A percentile compares a stretch with the other conserved stretches of the same genome.
Conservation (phyloP, 176 grass and related monocot species). For the Ampelocalamus luodianensis region DNA sequence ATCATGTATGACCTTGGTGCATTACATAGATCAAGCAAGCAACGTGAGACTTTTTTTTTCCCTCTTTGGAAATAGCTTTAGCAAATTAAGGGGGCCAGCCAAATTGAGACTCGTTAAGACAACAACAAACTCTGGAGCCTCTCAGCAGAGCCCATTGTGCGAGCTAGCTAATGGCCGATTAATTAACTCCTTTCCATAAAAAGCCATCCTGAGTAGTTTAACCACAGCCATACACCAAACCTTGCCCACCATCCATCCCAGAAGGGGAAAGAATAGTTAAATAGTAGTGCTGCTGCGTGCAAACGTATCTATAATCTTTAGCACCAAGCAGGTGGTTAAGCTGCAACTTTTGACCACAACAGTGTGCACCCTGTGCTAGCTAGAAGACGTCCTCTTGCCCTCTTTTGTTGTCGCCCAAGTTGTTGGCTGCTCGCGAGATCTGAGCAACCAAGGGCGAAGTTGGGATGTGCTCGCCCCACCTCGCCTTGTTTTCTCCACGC, state of each 20-base stretch:
- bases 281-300: background rate
- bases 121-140: no score
- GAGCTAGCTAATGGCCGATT: slow-evolving; percentile 4
- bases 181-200: slow-evolving; percentile 18
- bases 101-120: background rate
- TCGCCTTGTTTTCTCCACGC: slow-evolving; percentile 54
- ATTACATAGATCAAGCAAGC: background rate
- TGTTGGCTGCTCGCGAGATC: slow-evolving; percentile 1
- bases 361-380: background rate
- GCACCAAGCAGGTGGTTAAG: background rate
- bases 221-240: background rate
- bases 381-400: background rate
- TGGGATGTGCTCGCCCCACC: background rate
- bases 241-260: background rate
- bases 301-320: background rate
- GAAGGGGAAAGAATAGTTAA: background rate
- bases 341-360: slow-evolving; percentile 25
- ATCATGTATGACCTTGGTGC: background rate
- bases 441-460: slow-evolving; percentile 44
- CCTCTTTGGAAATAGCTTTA: background rate
- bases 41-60: background rate
- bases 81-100: background rate
- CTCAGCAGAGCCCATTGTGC: no score
- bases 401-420: background rate
- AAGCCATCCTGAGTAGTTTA: background rate